Evolutionary conservation across 2,329 filamentous ascomycete species (phyloP).

Genomic region (Arthroderma sp.): DNA sequence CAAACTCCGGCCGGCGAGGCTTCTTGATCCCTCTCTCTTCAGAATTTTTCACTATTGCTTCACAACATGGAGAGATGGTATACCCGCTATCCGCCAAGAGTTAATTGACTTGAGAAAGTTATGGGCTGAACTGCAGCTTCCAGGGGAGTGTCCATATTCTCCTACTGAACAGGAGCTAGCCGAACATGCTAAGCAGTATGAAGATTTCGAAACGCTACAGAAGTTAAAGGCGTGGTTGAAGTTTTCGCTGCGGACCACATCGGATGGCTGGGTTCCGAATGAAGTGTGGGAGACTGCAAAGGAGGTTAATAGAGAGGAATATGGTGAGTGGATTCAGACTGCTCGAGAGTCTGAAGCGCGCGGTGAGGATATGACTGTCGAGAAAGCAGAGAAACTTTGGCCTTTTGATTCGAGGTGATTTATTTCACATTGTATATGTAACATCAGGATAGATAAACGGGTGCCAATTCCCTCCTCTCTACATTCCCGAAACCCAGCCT

Average conservation of each 20-base stretch:
- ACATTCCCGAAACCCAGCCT: no score
- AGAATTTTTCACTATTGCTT: conserved; percentile 21
- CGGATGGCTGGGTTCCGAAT: conserved; percentile 22
- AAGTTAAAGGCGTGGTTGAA: conserved; percentile 18
- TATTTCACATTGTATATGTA: no score
- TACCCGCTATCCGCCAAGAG: conserved; percentile 18
- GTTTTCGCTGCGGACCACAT: conserved; percentile 16
- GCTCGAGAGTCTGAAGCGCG: conserved; percentile 5
- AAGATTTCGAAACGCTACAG: conserved; percentile 20
- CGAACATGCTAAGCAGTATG: conserved; percentile 16
- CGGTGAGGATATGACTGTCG: conserved; percentile 6
- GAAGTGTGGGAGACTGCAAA: conserved; percentile 18
- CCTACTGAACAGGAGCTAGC: conserved; percentile 16
- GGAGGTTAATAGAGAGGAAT: conserved; percentile 17
- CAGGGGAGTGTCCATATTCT: conserved; percentile 16
- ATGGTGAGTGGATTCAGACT: conserved; percentile 18
- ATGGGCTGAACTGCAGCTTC: conserved; percentile 16
- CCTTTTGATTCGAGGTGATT: conserved; percentile 9
- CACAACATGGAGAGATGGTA: conserved; percentile 18
- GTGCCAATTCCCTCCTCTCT: no score
- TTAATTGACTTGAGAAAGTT: conserved; percentile 18
- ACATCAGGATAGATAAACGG: no score
- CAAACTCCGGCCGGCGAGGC: conserved; percentile 14
- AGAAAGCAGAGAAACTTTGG: conserved; percentile 9
- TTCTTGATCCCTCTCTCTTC: conserved; percentile 18